Evolutionary conservation across 345 rosid genomes (phyloP).

Genomic region (Citrus medica): DNA sequence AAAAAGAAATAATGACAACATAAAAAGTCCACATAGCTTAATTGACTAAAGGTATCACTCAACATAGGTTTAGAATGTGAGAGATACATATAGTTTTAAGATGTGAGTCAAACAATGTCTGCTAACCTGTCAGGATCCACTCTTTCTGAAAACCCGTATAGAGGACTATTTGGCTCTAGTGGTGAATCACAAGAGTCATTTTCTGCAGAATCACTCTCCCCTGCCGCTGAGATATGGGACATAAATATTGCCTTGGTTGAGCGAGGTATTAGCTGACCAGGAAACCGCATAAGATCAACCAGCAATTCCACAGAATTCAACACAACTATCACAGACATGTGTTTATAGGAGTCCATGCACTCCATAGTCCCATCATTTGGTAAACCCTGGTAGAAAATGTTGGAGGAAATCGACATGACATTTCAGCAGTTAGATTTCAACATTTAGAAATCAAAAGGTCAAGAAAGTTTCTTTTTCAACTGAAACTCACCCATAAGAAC

Average conservation of each 20-base stretch:
- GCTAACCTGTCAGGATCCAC: constrained; percentile 72
- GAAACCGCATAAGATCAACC: constrained; percentile 98
- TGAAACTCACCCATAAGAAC: not conserved
- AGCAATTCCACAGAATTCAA: constrained; percentile 82
- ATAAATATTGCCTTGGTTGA: constrained; percentile 81
- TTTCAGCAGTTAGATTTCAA: constrained; percentile 10
- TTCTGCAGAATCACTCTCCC: constrained; percentile 99
- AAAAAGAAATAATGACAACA: constrained; percentile 18
- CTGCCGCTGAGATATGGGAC: constrained; percentile 92
- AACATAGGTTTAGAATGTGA: constrained; percentile 1
- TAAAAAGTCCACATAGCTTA: constrained; percentile 4
- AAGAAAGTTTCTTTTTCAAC: not conserved
- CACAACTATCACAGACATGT: constrained; percentile 84
- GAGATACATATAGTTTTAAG: not conserved
- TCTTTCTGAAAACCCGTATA: constrained; percentile 71
- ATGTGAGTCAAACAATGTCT: constrained; percentile 26
- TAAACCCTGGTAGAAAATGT: constrained; percentile 57
- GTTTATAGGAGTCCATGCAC: constrained; percentile 70
- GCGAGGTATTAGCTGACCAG: constrained; percentile 85
- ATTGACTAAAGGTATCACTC: constrained; percentile 4
- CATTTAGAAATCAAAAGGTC: constrained; percentile 1
- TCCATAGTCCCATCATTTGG: constrained; percentile 88
- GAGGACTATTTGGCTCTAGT: constrained; percentile 96
- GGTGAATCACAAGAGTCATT: constrained; percentile 99
- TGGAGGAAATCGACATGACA: constrained; percentile 1